phyloP scores from a whole-genome alignment of 1,284 basidiomycete species.

The Cryptococcus sp. region DNA sequence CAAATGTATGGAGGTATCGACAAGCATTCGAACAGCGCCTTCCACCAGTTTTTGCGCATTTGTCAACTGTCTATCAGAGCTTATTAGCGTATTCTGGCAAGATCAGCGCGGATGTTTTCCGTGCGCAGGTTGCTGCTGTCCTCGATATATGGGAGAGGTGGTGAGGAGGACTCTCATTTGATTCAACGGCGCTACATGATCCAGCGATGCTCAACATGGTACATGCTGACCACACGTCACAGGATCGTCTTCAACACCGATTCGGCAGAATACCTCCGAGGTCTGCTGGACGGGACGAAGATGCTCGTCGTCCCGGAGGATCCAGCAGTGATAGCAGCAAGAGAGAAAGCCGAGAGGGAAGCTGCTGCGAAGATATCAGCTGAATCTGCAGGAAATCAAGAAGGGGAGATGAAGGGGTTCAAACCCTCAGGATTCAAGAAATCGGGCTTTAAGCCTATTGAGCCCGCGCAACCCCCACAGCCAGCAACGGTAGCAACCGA shows the following conservation, averaged over 20 bases:
- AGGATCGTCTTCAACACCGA: slow-evolving; percentile 85
- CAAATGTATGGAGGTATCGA: slow-evolving; percentile 80
- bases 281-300: slow-evolving; percentile 67
- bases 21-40: slow-evolving; percentile 85
- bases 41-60: slow-evolving; percentile 86
- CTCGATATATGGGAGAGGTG: slow-evolving; percentile 95
- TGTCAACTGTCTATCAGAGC: slow-evolving; percentile 86
- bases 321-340: not conserved
- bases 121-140: slow-evolving; percentile 78
- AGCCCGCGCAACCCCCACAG: slow-evolving; percentile 21
- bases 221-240: not conserved
- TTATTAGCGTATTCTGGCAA: slow-evolving; percentile 71
- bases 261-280: slow-evolving; percentile 69
- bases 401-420: slow-evolving; percentile 56
- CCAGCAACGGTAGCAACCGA: slow-evolving; percentile 26
- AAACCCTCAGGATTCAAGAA: slow-evolving; percentile 67
- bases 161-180: slow-evolving; percentile 39
- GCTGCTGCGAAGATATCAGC: slow-evolving; percentile 1
- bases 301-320: slow-evolving; percentile 10
- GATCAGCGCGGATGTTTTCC: slow-evolving; percentile 91
- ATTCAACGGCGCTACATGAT: no score
- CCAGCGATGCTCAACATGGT: no score
- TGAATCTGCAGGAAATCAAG: slow-evolving; percentile 1
- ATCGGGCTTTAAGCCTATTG: slow-evolving; percentile 49
- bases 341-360: slow-evolving; percentile 4